Evolutionary conservation across 768 basidiomycete species (phyloP), one percentile per base, ranked within the genome.

Genomic region (Krasilnikovozyma curviuscula): DNA sequence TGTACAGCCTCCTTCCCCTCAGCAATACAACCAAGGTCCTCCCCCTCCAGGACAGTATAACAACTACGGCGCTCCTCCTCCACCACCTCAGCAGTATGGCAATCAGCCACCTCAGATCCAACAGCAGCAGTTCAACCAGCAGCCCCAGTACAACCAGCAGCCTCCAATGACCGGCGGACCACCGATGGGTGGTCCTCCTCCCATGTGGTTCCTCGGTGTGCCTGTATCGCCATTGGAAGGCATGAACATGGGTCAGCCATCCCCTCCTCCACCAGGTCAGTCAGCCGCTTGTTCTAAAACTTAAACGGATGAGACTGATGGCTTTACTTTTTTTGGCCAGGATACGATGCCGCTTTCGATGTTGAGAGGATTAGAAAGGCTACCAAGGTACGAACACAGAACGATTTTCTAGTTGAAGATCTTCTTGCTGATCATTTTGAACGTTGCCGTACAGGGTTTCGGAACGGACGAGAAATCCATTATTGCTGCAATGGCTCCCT

Each of bases 341-440:
- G 58, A 7, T 65, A 65, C 48, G 57, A 64, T 48, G 51, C 65
- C 6, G 43, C 50, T 42, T 61, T 61, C 34, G 66, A 67, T 44
- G 60, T 60, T 6, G 60, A 65, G 33, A 50, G 63, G 10, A 52
- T 68, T 19, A 28, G 64, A 19, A 66, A 65, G 43, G 67, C 67
- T 10, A 65, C 65, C 27, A 68, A 55, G 66, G 63, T 40, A 56
- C 49, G 13, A 23, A n/a, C 27, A 34, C 9, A 18, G 9, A 8
- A 40, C 8, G 28, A 14, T 14, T 21, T 25, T 41, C 18, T 21
- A 13, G 24, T 41, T 41, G 8, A 7, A 16, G 10, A 9, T 18
- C 38, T 39, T 39, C 38, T 39, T 8, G 8, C 38, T 39, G n/a
- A 10, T 39, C 23, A 7, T 41, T 25, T 21, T n/a, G n/a, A n/a